These are phyloP conservation scores for Coprinopsis strossmayeri DNA, from an alignment of 768 basidiomycete genomes.

Conservation along the genomic window DNA sequence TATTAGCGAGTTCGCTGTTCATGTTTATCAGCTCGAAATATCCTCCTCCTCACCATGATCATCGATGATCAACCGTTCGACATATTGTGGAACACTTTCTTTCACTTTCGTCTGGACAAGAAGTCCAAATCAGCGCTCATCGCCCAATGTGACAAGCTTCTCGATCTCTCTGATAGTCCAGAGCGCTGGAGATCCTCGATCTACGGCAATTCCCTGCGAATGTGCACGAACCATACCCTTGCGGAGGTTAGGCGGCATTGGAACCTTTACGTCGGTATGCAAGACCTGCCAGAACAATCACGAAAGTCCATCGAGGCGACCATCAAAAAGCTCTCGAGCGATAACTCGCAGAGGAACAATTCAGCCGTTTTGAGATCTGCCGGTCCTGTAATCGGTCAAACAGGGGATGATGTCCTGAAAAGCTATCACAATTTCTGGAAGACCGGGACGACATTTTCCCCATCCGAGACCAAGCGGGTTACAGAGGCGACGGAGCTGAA, in stretches of 20 bases:
- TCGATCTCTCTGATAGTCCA: constrained; percentile 18
- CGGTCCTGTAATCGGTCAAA: constrained; percentile 26
- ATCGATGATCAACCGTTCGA: constrained; percentile 20
- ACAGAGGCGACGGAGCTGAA: constrained; percentile 26
- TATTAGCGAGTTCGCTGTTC: no score
- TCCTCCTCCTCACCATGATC: constrained; percentile 38
- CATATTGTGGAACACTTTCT: constrained; percentile 39
- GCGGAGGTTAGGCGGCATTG: constrained; percentile 35
- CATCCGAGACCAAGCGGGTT: constrained; percentile 2
- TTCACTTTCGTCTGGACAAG: constrained; percentile 39
- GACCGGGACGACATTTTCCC: constrained; percentile 29
- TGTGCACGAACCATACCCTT: constrained; percentile 31
- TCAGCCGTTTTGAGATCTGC: constrained; percentile 23
- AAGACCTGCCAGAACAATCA: constrained; percentile 14
- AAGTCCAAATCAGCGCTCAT: constrained; percentile 24
- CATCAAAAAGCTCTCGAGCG: constrained; percentile 4
- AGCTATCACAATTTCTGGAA: constrained; percentile 30
- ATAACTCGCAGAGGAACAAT: not conserved
- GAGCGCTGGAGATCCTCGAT: constrained; percentile 18
- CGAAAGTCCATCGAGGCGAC: constrained; percentile 14
- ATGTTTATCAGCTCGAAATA: constrained; percentile 41
- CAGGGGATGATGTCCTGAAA: constrained; percentile 8
- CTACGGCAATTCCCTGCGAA: constrained; percentile 34
- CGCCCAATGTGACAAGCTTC: constrained; percentile 34
- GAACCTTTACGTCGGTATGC: constrained; percentile 22